A percentile compares a stretch with the other conserved stretches of the same genome.
Conservation (phyloP, 1,139 yeast species). For the Saccharomycopsis phalli region DNA sequence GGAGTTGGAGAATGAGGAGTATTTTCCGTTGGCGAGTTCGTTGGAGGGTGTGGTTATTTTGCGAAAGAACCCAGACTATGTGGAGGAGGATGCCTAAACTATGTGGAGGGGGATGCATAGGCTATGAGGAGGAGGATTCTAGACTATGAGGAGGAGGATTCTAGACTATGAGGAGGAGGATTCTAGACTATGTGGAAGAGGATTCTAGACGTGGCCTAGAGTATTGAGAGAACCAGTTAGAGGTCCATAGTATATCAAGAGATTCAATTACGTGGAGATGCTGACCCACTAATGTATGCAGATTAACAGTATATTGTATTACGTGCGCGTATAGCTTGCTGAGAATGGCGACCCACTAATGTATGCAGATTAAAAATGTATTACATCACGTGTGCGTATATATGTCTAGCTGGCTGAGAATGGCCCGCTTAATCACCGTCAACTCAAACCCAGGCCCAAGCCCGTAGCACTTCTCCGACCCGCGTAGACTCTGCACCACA, state of each 20-base stretch:
- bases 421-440: conserved; percentile 34
- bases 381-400: no score
- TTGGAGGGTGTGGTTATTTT: conserved; percentile 91
- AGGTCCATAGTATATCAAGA: no score
- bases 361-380: no score
- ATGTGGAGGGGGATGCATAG: conserved; percentile 55
- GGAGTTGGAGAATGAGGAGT: conserved; percentile 92
- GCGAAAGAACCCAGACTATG: conserved; percentile 81
- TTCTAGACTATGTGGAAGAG: no score
- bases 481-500: conserved; percentile 52
- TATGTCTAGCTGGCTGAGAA: no score
- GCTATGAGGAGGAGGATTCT: conserved; percentile 62
- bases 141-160: conserved; percentile 61
- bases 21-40: conserved; percentile 69
- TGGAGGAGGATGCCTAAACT: conserved; percentile 58
- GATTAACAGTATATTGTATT: no score
- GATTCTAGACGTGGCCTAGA: no score
- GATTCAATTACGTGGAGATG: no score
- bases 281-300: neutral
- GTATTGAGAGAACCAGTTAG: no score
- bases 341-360: no score
- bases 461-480: conserved; percentile 71
- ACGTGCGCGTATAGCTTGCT: no score
- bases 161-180: no score
- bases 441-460: conserved; percentile 73